Evolutionary conservation across 306 rosid genomes (phyloP).

Genomic region (Malus orientalis): DNA sequence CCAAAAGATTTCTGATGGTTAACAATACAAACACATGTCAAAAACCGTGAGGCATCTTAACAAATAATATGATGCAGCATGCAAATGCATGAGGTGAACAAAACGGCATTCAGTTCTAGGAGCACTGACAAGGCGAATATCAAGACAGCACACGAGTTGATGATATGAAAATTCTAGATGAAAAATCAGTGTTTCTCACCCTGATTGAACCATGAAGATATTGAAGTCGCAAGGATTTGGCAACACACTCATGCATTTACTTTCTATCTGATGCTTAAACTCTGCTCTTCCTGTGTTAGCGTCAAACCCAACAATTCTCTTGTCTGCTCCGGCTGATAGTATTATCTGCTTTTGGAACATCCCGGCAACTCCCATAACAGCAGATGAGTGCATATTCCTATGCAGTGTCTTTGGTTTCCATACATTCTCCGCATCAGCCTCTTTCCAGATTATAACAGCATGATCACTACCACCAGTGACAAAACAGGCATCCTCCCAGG

Average conservation of each 20-base stretch:
- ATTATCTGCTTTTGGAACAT: constrained; percentile 77
- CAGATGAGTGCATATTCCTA: constrained; percentile 73
- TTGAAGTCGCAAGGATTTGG: constrained; percentile 81
- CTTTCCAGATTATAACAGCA: constrained; percentile 80
- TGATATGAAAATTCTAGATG: not conserved
- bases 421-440: constrained; percentile 43
- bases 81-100: not conserved
- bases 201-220: constrained; percentile 83
- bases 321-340: constrained; percentile 91
- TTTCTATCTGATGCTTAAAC: constrained; percentile 81
- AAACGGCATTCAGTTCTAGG: not conserved
- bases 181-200: constrained; percentile 35
- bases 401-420: constrained; percentile 93
- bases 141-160: not conserved
- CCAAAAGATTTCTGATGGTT: not conserved
- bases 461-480: constrained; percentile 93
- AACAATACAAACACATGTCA: not conserved
- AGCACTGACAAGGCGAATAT: not conserved
- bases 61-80: not conserved
- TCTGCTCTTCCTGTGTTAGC: constrained; percentile 55
- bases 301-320: constrained; percentile 71
- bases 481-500: constrained; percentile 71
- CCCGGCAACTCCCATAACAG: constrained; percentile 98
- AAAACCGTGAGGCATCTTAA: not conserved
- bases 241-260: constrained; percentile 80